Evolutionary conservation across 352 stramenopile genomes (phyloP).

Genomic region (Phytophthora citricola): DNA sequence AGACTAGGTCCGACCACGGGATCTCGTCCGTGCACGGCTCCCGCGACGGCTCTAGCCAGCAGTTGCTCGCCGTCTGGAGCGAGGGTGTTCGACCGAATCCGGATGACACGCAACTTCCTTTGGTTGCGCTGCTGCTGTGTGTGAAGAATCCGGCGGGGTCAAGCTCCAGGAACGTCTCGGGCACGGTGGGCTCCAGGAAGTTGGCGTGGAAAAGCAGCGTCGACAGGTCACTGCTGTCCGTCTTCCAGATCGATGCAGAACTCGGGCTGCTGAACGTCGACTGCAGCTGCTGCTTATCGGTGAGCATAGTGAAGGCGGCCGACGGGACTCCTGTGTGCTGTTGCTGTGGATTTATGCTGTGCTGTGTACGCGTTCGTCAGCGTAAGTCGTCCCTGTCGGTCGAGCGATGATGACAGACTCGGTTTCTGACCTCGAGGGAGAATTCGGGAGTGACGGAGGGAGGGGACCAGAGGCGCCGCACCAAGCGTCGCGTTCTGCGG

Average conservation of each 20-base stretch:
- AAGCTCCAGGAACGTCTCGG: constrained; percentile 36
- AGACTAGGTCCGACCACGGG: constrained; percentile 59
- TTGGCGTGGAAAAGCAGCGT: constrained; percentile 28
- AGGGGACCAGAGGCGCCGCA: constrained; percentile 12
- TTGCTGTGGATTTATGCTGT: not conserved
- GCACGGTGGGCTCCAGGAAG: constrained; percentile 33
- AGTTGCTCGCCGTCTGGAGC: constrained; percentile 1
- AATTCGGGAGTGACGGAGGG: constrained; percentile 34
- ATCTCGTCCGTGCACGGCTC: constrained; percentile 67
- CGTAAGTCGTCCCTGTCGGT: constrained; percentile 11
- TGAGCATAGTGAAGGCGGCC: constrained; percentile 17
- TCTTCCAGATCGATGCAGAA: constrained; percentile 8
- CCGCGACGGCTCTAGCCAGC: constrained; percentile 49
- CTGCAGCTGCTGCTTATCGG: constrained; percentile 16
- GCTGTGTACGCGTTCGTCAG: constrained; percentile 23
- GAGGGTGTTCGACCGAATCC: not conserved
- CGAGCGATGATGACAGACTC: constrained; percentile 11
- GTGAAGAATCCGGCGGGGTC: constrained; percentile 32
- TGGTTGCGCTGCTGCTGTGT: constrained; percentile 16
- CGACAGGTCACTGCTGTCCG: constrained; percentile 19
- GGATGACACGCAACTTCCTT: constrained; percentile 27
- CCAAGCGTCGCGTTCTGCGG: constrained; percentile 35
- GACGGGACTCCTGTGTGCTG: not conserved
- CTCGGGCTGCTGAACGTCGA: constrained; percentile 3
- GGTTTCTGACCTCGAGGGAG: constrained; percentile 18